Evolutionary conservation across 2,329 filamentous ascomycete genomes (phyloP), one percentile per base, ranked within the genome.

Genomic region (Canariomyces notabilis): DNA sequence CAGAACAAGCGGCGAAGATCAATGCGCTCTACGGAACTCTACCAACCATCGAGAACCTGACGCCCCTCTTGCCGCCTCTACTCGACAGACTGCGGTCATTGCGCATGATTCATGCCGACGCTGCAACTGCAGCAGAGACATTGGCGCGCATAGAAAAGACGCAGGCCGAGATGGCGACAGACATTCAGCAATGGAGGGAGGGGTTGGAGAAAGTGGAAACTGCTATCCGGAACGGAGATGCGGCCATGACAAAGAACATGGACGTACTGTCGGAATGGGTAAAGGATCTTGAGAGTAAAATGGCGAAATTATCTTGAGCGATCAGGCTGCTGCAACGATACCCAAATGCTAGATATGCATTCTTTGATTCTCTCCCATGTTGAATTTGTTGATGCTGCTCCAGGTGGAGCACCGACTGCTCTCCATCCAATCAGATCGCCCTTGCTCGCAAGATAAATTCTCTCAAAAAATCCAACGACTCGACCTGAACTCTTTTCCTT

Each of bases 21-120:
- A 93, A 95, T 55, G 87, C 90, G 1, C 77, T 98, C 5, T 96
- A 96, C 66, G 85, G 87, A 1, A 87, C 89, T 3, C 72, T 98
- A 14, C 85, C 89, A 1, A 93, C 88, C 0, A 93, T 98, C 48
- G 89, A 95, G 66, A 86, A 77, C 46, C 74, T 98, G 6, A 78
- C 88, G 5, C 93, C 93, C 1, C 75, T 95, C 15, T 75, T 98
- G 4, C 91, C 93, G 1, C 80, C 88, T 5, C 74, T 97, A 8
- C 74, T 98, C 9, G 89, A 96, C 59, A 80, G 93, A 20, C 71
- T 98, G 41, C 79, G 90, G 48, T 94, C 89, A 7, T 72, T 98
- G 46, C 79, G 87, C 48, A 81, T 83, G 12, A 84, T 97, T 40
- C 93, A 98, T 61, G 82, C 87, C 0, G 88, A 90, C 58, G 93